Evolutionary conservation across 2,329 filamentous ascomycete species (phyloP), one percentile per base, ranked within the genome.

Genomic region (Sarocladium brachiariae): DNA sequence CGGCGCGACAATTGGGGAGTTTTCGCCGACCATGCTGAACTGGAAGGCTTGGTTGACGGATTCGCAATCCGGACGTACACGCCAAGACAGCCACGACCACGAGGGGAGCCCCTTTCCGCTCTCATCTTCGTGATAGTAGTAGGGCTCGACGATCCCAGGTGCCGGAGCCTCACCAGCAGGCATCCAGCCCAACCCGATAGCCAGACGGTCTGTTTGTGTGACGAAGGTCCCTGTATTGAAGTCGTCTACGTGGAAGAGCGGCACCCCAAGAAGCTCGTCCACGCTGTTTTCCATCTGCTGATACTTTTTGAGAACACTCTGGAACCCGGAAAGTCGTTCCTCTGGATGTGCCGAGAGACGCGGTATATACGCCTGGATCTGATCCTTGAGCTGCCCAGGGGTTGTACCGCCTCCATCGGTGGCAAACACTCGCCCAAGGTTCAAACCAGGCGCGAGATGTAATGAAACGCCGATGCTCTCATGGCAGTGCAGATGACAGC

Each of bases 11-110:
- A 63, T 53, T 3, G 62, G 59, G 6, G 57, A 53, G 3, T 58
- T 51, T 16, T 63, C 60, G 19, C 55, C 58, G 4, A 66, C 59
- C 50, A 66, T 60, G 41, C 60, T 63, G 39, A 68, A 60, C 49
- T 59, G 59, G 52, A 69, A 63, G n/a, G 48, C 33, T 16, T 31
- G 52, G 16, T 47, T 47, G 13, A 47, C 5, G n/a, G 43, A 47
- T 27, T 11, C 39, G 46, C 2, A 35, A 31, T 21, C 38, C 49
- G 21, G 47, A 45, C 21, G 59, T 7, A 61, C 53, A 23, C 59
- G 60, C 67, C 67, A 69, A 3, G 64, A 59, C 6, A 69, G 61
- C 67, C 67, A 69, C 3, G 65, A 66, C 67, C 66, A 69, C 0
- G 66, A 69, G 2, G 66, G 66, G 39, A 64, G 67, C 2, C 57